phyloP scores from a whole-genome alignment of 176 grass and related monocot genomes.

The Ampelocalamus luodianensis region DNA sequence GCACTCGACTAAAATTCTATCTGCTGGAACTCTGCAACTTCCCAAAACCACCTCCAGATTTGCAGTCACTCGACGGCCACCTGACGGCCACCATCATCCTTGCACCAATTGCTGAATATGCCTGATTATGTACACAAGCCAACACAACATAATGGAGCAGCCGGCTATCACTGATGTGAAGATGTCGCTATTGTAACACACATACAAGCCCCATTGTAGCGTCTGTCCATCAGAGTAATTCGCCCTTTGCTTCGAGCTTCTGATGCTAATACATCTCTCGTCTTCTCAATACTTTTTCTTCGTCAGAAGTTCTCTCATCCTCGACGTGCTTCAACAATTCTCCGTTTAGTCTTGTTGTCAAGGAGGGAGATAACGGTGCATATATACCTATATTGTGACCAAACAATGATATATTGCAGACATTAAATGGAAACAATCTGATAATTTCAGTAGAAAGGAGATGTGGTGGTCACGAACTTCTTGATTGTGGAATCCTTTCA shows the following conservation, averaged over 20 bases:
- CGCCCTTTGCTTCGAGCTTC: neutral
- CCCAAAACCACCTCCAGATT: neutral
- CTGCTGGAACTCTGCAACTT: neutral
- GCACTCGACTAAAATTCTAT: constrained; percentile 1
- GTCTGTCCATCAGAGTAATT: neutral
- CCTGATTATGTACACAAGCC: constrained; percentile 38
- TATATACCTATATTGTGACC: constrained; percentile 58
- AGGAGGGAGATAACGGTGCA: constrained; percentile 76
- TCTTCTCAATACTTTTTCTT: constrained; percentile 69
- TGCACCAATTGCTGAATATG: constrained; percentile 14
- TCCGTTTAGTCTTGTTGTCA: constrained; percentile 74
- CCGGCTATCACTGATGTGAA: neutral
- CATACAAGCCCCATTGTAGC: neutral
- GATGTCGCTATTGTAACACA: neutral
- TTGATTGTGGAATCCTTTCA: constrained; percentile 79
- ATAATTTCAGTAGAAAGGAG: neutral
- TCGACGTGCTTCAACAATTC: constrained; percentile 69
- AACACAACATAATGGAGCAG: neutral
- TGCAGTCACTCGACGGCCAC: neutral
- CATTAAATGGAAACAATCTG: constrained; percentile 22
- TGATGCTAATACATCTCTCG: constrained; percentile 62
- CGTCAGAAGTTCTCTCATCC: constrained; percentile 49
- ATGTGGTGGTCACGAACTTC: constrained; percentile 40
- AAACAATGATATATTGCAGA: constrained; percentile 10
- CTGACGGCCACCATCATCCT: neutral